Percentiles rank a stretch among this genome's conserved stretches.
Evolutionary conservation across 2,329 filamentous ascomycete genomes (phyloP).

Genomic region (Paraconiothyrium brasiliense): DNA sequence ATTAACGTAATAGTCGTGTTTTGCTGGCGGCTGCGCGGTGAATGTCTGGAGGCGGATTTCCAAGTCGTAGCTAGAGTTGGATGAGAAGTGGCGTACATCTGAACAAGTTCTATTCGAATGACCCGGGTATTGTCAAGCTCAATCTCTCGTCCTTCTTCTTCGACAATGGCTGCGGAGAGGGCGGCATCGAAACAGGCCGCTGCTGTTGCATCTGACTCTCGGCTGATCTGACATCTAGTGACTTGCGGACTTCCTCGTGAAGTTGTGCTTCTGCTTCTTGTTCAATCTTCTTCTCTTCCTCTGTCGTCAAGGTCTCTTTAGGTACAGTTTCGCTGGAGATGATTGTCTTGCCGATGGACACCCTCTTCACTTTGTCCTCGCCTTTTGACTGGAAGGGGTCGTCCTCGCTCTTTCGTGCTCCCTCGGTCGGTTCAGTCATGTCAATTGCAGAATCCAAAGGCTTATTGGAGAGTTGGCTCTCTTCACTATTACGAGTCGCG

Average conservation of each 20-base stretch:
- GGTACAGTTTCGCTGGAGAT: conserved; percentile 31
- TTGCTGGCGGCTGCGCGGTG: not conserved
- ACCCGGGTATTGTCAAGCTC: conserved; percentile 47
- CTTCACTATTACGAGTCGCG: conserved; percentile 39
- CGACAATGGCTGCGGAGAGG: conserved; percentile 24
- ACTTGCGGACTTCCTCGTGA: conserved; percentile 41
- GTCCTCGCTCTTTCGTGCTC: conserved; percentile 38
- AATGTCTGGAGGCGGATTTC: not conserved
- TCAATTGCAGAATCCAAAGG: conserved; percentile 33
- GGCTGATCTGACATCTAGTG: conserved; percentile 27
- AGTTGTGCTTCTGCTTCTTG: conserved; percentile 48
- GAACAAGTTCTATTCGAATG: conserved; percentile 31
- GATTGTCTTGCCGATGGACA: conserved; percentile 51
- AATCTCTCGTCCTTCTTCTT: conserved; percentile 46
- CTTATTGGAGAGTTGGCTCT: conserved; percentile 36
- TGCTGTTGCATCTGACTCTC: conserved; percentile 28
- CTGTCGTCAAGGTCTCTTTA: conserved; percentile 26
- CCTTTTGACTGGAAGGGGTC: conserved; percentile 44
- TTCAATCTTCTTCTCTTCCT: conserved; percentile 48
- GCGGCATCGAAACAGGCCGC: conserved; percentile 39
- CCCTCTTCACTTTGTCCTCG: conserved; percentile 40
- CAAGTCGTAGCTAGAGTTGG: not conserved
- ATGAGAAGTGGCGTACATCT: not conserved
- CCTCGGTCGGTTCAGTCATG: conserved; percentile 29
- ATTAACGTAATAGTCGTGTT: conserved; percentile 16